These are phyloP conservation scores for Ziziphus jujuba DNA, from an alignment of 306 rosid species.

Conservation along the genomic window DNA sequence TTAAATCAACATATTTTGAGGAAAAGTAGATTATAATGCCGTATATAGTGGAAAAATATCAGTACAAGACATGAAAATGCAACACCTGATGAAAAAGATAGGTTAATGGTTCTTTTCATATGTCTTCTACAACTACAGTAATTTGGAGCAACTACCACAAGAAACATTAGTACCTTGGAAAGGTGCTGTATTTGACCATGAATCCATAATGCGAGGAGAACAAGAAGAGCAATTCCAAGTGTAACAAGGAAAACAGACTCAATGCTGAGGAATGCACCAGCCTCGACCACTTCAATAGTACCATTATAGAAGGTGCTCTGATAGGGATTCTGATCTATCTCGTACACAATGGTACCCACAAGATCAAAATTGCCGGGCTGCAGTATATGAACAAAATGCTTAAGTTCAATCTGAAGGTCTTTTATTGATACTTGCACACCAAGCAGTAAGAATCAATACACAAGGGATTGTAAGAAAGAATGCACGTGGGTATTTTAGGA, in stretches of 20 bases:
- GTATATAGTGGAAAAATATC: not conserved
- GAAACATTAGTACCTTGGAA: slow-evolving; percentile 62
- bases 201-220: slow-evolving; percentile 70
- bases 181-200: slow-evolving; percentile 78
- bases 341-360: slow-evolving; percentile 73
- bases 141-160: not conserved
- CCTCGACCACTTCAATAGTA: slow-evolving; percentile 80
- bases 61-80: not conserved
- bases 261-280: slow-evolving; percentile 64
- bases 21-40: not conserved
- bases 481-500: slow-evolving; percentile 8
- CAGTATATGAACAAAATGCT: slow-evolving; percentile 28
- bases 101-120: not conserved
- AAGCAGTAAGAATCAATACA: not conserved
- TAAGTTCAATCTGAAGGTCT: slow-evolving; percentile 5
- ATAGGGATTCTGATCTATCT: slow-evolving; percentile 74
- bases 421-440: not conserved
- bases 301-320: slow-evolving; percentile 84
- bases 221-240: slow-evolving; percentile 75
- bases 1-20: not conserved
- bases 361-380: slow-evolving; percentile 95
- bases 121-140: not conserved
- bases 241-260: slow-evolving; percentile 84
- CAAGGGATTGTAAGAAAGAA: not conserved
- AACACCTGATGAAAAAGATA: not conserved